Evolutionary conservation across 257 asterid species (phyloP), one percentile per base, ranked within the genome.

Genomic region (Capsicum pubescens): DNA sequence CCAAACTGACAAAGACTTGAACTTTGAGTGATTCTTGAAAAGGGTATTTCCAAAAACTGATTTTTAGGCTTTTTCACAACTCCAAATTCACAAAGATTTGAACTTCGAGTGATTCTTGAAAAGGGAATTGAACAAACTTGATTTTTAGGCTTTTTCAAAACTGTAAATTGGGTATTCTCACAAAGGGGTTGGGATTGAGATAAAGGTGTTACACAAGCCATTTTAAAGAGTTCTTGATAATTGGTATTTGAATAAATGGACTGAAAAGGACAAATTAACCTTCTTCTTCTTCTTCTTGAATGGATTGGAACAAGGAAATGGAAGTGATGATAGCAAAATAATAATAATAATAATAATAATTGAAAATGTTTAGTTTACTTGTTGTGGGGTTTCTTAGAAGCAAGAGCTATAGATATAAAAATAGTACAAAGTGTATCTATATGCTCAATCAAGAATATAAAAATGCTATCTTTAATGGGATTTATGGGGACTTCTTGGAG

Each of bases 181-280:
- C 77, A 84, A 26, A 88, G 80, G 85, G 83, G 84, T 63, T 90
- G 91, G 67, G 96, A 84, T 80, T 88, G 94, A 60, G 95, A 86
- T 90, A 91, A 84, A 82, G 93, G 92, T 84, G 92, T 85, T 54
- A 90, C 83, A 46, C 98, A 93, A 85, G 98, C 94, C 98, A 94
- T 94, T 76, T 50, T 21, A 35, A 86, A 63, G 17, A n/a, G n/a
- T n/a, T n/a, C n/a, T n/a, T n/a, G n/a, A n/a, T n/a, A n/a, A n/a
- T n/a, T n/a, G n/a, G n/a, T n/a, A n/a, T n/a, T n/a, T n/a, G n/a
- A n/a, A n/a, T n/a, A n/a, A n/a, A n/a, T n/a, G 21, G 71, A 85
- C 50, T 80, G 89, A 86, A 32, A 50, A 87, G 80, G 90, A 87
- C 89, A 3, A 87, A 8, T 82, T 85, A 80, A 83, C 52, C 69